phyloP scores from a whole-genome alignment of 2,329 filamentous ascomycete species.

The Tolypocladium ophioglossoides region DNA sequence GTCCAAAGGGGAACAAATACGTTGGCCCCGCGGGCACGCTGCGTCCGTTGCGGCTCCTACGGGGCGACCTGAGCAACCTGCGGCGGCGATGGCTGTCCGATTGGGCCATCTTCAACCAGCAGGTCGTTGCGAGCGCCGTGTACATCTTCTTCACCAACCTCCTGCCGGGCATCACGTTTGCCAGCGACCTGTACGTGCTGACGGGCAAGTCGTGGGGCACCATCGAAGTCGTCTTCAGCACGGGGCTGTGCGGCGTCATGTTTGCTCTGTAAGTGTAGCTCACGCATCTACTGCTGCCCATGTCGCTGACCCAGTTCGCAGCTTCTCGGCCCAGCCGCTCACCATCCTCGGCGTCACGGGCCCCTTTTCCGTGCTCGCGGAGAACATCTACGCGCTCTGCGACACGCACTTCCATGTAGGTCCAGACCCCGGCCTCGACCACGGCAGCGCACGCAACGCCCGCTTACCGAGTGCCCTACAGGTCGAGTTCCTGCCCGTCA shows the following conservation, averaged over 20 bases:
- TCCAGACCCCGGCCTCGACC: too few relatives aligned
- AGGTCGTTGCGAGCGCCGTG: conserved; percentile 51
- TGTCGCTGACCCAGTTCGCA: conserved; percentile 8
- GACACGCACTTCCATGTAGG: conserved; percentile 40
- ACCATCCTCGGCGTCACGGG: conserved; percentile 57
- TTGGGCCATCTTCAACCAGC: conserved; percentile 51
- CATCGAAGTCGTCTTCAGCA: conserved; percentile 57
- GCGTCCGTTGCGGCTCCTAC: conserved; percentile 41
- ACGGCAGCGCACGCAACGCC: too few relatives aligned
- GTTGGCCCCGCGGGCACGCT: conserved; percentile 30
- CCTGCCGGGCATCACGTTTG: conserved; percentile 56
- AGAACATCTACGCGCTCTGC: conserved; percentile 53
- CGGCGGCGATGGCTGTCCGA: conserved; percentile 38
- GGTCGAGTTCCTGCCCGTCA: conserved; percentile 53
- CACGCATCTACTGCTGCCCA: too few relatives aligned
- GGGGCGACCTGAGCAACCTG: conserved; percentile 35
- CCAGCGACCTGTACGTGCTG: conserved; percentile 50
- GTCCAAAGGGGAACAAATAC: conserved; percentile 3
- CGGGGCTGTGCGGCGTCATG: conserved; percentile 51
- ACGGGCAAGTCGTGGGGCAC: conserved; percentile 55
- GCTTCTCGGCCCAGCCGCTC: conserved; percentile 49
- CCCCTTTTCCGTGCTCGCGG: conserved; percentile 55
- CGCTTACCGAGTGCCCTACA: too few relatives aligned
- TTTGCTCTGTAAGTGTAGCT: conserved; percentile 52
- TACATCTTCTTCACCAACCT: conserved; percentile 60